Percentiles rank a stretch among this genome's conserved stretches.
These are phyloP conservation scores for Lithocarpus polystachyus DNA, from an alignment of 306 rosid genomes.

Conservation along the genomic window DNA sequence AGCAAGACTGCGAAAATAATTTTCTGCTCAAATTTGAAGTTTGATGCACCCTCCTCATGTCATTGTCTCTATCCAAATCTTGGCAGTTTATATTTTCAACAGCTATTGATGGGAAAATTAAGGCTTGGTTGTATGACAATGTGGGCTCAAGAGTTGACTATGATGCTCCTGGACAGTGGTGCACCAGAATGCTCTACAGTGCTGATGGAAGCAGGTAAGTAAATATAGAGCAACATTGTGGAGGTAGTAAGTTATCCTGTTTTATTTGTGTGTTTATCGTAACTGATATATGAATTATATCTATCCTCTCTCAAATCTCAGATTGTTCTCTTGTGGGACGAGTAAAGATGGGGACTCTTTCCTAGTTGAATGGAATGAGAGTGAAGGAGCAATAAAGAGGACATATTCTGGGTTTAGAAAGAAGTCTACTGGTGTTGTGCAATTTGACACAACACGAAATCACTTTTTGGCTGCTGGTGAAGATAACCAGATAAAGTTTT, in stretches of 20 bases:
- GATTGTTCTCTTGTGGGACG: slow-evolving; percentile 92
- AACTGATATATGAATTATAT: not conserved
- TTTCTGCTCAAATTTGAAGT: not conserved
- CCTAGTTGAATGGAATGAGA: slow-evolving; percentile 90
- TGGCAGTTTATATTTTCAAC: slow-evolving; percentile 87
- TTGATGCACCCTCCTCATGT: not conserved
- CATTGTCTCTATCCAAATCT: not conserved
- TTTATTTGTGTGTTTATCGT: not conserved
- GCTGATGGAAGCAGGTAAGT: slow-evolving; percentile 81
- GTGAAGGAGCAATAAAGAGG: slow-evolving; percentile 79
- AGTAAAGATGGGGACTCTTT: slow-evolving; percentile 82
- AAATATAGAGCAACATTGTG: not conserved
- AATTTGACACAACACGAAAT: slow-evolving; percentile 78
- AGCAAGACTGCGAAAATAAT: not conserved
- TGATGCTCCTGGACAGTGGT: slow-evolving; percentile 87
- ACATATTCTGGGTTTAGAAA: slow-evolving; percentile 73
- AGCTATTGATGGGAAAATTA: slow-evolving; percentile 83
- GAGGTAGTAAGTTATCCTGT: not conserved
- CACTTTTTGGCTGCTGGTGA: slow-evolving; percentile 87
- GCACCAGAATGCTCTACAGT: slow-evolving; percentile 78
- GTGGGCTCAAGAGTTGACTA: slow-evolving; percentile 83
- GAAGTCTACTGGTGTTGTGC: slow-evolving; percentile 74
- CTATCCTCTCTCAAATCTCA: slow-evolving; percentile 19
- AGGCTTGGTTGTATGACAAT: slow-evolving; percentile 83
- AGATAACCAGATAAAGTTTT: slow-evolving; percentile 78